Evolutionary conservation across 1,284 basidiomycete species (phyloP).

Genomic region (Cerioporus squamosus): DNA sequence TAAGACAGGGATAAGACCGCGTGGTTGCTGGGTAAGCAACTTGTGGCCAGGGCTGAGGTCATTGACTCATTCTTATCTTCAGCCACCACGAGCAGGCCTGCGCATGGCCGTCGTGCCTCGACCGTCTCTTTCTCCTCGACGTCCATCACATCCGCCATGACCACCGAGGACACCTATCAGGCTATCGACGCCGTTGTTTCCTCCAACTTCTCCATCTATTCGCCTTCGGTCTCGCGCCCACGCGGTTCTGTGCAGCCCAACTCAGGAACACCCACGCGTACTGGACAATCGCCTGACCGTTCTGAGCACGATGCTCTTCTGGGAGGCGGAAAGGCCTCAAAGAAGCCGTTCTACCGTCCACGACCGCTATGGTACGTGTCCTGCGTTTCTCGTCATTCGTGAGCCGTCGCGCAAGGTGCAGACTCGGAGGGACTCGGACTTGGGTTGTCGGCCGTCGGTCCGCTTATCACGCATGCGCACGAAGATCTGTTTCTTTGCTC

Average conservation of each 20-base stretch:
- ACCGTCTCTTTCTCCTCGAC: slow-evolving; percentile 3
- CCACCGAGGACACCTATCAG: slow-evolving; percentile 28
- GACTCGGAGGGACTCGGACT: neutral
- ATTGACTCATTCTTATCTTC: slow-evolving; percentile 16
- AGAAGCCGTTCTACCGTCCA: slow-evolving; percentile 71
- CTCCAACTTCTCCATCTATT: slow-evolving; percentile 31
- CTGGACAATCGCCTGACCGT: slow-evolving; percentile 8
- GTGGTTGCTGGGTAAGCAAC: neutral
- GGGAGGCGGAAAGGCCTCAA: slow-evolving; percentile 26
- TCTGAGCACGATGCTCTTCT: slow-evolving; percentile 40
- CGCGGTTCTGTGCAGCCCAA: slow-evolving; percentile 11
- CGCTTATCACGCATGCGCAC: neutral
- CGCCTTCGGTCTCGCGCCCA: slow-evolving; percentile 29
- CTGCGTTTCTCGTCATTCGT: neutral
- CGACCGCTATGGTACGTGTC: slow-evolving; percentile 61
- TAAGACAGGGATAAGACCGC: neutral
- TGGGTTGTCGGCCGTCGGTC: neutral
- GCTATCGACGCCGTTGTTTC: slow-evolving; percentile 32
- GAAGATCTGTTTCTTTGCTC: too few species aligned
- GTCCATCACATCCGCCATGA: slow-evolving; percentile 17
- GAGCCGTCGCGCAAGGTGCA: neutral
- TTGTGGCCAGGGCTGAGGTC: slow-evolving; percentile 6
- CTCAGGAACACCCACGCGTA: neutral
- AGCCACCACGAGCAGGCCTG: slow-evolving; percentile 6
- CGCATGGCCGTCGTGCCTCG: slow-evolving; percentile 2